These are phyloP conservation scores for Pistacia vera DNA, from an alignment of 345 rosid genomes.

Conservation along the genomic window DNA sequence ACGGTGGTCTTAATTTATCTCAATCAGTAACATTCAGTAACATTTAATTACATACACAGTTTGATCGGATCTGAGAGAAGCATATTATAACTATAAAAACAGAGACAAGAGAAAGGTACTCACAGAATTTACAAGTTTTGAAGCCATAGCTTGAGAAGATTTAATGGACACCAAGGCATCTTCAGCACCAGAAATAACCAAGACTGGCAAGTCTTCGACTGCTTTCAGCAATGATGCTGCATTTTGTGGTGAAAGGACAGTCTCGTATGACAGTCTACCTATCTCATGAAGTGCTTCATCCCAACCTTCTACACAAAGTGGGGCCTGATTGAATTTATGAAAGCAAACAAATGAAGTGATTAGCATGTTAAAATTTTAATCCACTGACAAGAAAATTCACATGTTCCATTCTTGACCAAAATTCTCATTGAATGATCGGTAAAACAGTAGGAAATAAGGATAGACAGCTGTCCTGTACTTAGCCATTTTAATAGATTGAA, in stretches of 20 bases:
- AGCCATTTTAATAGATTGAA: not conserved
- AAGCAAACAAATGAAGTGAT: not conserved
- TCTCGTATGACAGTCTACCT: constrained; percentile 82
- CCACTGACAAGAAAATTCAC: not conserved
- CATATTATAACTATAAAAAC: not conserved
- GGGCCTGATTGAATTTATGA: constrained; percentile 52
- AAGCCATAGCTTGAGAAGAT: constrained; percentile 84
- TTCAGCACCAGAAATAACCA: constrained; percentile 88
- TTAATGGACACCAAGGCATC: constrained; percentile 82
- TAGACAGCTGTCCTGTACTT: not conserved
- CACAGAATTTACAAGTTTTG: constrained; percentile 87
- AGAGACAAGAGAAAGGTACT: constrained; percentile 35
- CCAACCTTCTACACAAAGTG: constrained; percentile 89
- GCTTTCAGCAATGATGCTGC: constrained; percentile 62
- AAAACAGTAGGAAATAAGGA: not conserved
- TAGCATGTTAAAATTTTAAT: not conserved
- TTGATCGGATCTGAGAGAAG: not conserved
- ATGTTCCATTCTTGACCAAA: not conserved
- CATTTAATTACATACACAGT: too few species aligned
- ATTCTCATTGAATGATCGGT: not conserved
- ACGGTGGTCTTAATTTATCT: too few species aligned
- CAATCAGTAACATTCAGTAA: too few species aligned
- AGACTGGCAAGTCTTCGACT: constrained; percentile 65
- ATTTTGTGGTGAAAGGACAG: constrained; percentile 64
- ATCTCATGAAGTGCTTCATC: constrained; percentile 96